Evolutionary conservation across 306 rosid genomes (phyloP).

Genomic region (Trifolium pratense): DNA sequence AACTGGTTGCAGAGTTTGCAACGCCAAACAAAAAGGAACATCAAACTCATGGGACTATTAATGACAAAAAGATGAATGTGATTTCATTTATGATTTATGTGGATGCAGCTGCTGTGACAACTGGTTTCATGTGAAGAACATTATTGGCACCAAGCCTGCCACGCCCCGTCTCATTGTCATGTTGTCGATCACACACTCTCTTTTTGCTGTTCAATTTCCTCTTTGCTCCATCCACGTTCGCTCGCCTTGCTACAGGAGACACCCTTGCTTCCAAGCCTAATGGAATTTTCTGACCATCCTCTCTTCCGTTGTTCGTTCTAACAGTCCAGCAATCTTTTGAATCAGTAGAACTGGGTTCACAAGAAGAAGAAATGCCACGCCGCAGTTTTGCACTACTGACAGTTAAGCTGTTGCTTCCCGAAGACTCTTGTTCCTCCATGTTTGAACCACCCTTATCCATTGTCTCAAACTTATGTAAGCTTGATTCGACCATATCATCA

Average conservation of each 20-base stretch:
- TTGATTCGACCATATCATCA: slow-evolving; percentile 78
- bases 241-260: slow-evolving; percentile 38
- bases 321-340: slow-evolving; percentile 67
- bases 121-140: slow-evolving; percentile 53
- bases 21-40: slow-evolving; percentile 47
- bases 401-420: slow-evolving; percentile 72
- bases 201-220: slow-evolving; percentile 48
- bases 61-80: slow-evolving; percentile 35
- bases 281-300: slow-evolving; percentile 43
- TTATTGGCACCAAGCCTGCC: slow-evolving; percentile 57
- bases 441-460: slow-evolving; percentile 57
- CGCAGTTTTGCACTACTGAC: slow-evolving; percentile 51
- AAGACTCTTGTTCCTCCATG: slow-evolving; percentile 78
- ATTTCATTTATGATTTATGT: slow-evolving; percentile 45
- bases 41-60: slow-evolving; percentile 33
- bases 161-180: slow-evolving; percentile 57
- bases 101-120: slow-evolving; percentile 59
- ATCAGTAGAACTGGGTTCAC: slow-evolving; percentile 77
- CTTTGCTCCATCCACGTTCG: slow-evolving; percentile 38
- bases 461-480: slow-evolving; percentile 88
- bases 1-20: slow-evolving; percentile 70
- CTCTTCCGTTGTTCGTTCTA: slow-evolving; percentile 44
- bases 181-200: slow-evolving; percentile 50
- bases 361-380: slow-evolving; percentile 55
- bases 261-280: slow-evolving; percentile 37